A percentile compares a stretch with the other conserved stretches of the same genome.
These are phyloP conservation scores for Komagataella populi DNA, from an alignment of 805 yeast genomes.

Conservation along the genomic window DNA sequence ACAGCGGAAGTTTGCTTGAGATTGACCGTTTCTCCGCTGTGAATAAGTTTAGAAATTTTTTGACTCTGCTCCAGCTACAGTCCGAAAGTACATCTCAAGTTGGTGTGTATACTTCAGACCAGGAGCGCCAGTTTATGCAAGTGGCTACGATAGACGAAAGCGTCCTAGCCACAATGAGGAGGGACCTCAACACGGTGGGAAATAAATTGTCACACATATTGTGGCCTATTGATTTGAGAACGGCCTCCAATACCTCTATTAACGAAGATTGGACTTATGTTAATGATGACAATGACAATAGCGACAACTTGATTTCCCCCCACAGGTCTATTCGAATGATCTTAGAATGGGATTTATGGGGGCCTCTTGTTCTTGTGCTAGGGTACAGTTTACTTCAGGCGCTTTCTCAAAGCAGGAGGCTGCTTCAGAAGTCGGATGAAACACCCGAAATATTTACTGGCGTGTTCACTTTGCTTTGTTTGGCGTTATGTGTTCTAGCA, in stretches of 20 bases:
- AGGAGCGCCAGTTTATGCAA: slow-evolving; percentile 39
- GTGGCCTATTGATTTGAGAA: slow-evolving; percentile 22
- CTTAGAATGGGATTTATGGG: slow-evolving; percentile 53
- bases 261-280: slow-evolving; percentile 7
- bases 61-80: slow-evolving; percentile 13
- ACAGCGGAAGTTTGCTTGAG: neutral
- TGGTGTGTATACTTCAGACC: slow-evolving; percentile 15
- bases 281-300: slow-evolving; percentile 9
- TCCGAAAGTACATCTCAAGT: slow-evolving; percentile 18
- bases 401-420: slow-evolving; percentile 21
- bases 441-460: slow-evolving; percentile 41
- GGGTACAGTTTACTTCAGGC: slow-evolving; percentile 34
- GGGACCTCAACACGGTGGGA: slow-evolving; percentile 20
- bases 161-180: slow-evolving; percentile 28
- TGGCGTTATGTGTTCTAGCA: slow-evolving; percentile 31
- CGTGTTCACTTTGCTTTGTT: slow-evolving; percentile 39
- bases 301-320: slow-evolving; percentile 18
- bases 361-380: slow-evolving; percentile 39
- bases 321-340: slow-evolving; percentile 19
- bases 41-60: neutral
- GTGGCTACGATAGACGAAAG: slow-evolving; percentile 50
- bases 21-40: slow-evolving; percentile 1
- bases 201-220: slow-evolving; percentile 19
- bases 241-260: slow-evolving; percentile 14
- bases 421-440: slow-evolving; percentile 12